These are phyloP conservation scores for Astrephomene gubernaculifera DNA, from an alignment of 139 green algal species.

Conservation along the genomic window DNA sequence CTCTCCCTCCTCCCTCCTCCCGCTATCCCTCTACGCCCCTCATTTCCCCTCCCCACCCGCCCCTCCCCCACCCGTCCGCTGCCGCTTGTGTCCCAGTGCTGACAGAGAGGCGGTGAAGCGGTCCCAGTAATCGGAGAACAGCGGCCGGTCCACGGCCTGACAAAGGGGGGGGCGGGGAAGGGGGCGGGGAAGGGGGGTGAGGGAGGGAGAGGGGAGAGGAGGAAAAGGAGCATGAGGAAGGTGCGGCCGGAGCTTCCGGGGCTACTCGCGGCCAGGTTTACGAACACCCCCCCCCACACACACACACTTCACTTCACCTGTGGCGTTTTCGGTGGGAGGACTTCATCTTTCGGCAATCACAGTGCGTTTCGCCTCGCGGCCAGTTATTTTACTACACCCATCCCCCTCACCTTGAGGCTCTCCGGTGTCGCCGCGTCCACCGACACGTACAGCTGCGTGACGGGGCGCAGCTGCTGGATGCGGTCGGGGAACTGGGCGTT, in stretches of 20 bases:
- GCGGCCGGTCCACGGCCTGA: conserved; percentile 77
- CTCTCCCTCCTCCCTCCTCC: neutral
- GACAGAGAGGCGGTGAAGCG: conserved; percentile 79
- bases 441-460: conserved; percentile 91
- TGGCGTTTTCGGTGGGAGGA: too few species aligned
- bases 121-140: conserved; percentile 90
- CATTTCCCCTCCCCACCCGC: too few species aligned
- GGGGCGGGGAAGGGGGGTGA: neutral
- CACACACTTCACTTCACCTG: too few species aligned
- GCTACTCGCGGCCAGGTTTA: too few species aligned
- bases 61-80: conserved; percentile 71
- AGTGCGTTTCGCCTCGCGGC: too few species aligned
- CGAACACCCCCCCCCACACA: too few species aligned
- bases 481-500: conserved; percentile 87
- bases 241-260: too few species aligned
- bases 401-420: conserved; percentile 69
- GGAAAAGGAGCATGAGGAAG: neutral
- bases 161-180: neutral
- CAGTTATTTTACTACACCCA: too few species aligned
- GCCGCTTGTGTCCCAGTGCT: conserved; percentile 68
- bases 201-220: neutral
- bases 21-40: too few species aligned
- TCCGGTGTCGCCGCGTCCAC: conserved; percentile 88
- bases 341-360: too few species aligned
- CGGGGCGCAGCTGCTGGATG: conserved; percentile 74